Evolutionary conservation across 352 stramenopile genomes (phyloP).

Genomic region (Thraustotheca clavata): DNA sequence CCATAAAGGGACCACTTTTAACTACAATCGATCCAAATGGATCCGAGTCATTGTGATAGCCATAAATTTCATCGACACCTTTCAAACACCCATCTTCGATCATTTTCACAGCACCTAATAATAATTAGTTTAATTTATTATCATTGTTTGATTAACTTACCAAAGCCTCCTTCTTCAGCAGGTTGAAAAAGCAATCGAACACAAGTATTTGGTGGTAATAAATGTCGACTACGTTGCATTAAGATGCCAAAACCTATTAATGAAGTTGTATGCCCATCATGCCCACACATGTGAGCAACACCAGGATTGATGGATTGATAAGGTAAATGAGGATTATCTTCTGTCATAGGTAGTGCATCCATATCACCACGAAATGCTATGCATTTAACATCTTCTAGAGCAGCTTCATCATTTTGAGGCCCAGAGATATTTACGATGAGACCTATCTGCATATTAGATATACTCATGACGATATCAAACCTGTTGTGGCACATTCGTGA

Average conservation of each 20-base stretch:
- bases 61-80: constrained; percentile 86
- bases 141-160: constrained; percentile 43
- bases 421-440: constrained; percentile 79
- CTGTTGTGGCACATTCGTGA: constrained; percentile 57
- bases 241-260: constrained; percentile 84
- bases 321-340: constrained; percentile 64
- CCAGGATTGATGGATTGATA: constrained; percentile 39
- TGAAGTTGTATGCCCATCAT: constrained; percentile 94
- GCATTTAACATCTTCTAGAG: constrained; percentile 34
- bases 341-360: constrained; percentile 90
- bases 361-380: constrained; percentile 94
- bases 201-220: constrained; percentile 57
- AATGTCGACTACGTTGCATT: constrained; percentile 54
- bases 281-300: constrained; percentile 89
- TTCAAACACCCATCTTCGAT: constrained; percentile 86
- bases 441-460: constrained; percentile 27
- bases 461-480: background rate
- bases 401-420: constrained; percentile 32
- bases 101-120: constrained; percentile 63
- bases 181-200: constrained; percentile 94
- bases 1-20: constrained; percentile 83
- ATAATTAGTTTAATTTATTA: too few species aligned
- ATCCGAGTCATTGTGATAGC: constrained; percentile 84
- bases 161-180: constrained; percentile 88
- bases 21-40: constrained; percentile 84